These are phyloP conservation scores for Filobasidium floriforme DNA, from an alignment of 768 basidiomycete species.

Conservation along the genomic window DNA sequence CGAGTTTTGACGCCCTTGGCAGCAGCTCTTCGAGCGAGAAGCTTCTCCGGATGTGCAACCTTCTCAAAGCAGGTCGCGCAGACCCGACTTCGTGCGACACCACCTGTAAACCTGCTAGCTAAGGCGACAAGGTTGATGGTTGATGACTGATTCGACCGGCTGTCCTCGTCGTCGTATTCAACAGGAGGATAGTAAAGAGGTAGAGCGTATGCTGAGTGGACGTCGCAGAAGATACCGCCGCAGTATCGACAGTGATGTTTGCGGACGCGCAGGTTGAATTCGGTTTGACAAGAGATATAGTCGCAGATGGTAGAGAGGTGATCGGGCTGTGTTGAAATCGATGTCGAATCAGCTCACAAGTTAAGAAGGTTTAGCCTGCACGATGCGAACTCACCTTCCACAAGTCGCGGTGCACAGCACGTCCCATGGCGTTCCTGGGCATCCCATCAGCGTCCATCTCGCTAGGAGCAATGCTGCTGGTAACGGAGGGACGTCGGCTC, in stretches of 20 bases:
- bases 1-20: neutral
- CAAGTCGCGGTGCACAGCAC: constrained; percentile 18
- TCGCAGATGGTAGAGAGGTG: constrained; percentile 17
- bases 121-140: neutral
- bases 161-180: constrained; percentile 4
- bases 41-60: constrained; percentile 11
- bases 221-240: constrained; percentile 22
- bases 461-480: neutral
- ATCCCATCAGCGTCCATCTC: constrained; percentile 6
- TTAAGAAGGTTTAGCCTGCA: neutral
- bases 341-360: neutral
- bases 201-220: constrained; percentile 11
- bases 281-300: constrained; percentile 11
- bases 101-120: neutral
- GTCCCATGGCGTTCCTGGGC: constrained; percentile 4
- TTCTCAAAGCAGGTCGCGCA: constrained; percentile 16
- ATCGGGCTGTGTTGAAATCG: constrained; percentile 6
- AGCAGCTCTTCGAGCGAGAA: neutral
- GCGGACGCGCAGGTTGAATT: constrained; percentile 16
- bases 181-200: constrained; percentile 17
- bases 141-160: neutral
- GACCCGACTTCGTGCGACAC: constrained; percentile 14
- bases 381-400: constrained; percentile 11
- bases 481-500: neutral
- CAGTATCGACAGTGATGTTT: constrained; percentile 24